These are phyloP conservation scores for Torulaspora indica DNA, from an alignment of 805 yeast species.

Conservation along the genomic window DNA sequence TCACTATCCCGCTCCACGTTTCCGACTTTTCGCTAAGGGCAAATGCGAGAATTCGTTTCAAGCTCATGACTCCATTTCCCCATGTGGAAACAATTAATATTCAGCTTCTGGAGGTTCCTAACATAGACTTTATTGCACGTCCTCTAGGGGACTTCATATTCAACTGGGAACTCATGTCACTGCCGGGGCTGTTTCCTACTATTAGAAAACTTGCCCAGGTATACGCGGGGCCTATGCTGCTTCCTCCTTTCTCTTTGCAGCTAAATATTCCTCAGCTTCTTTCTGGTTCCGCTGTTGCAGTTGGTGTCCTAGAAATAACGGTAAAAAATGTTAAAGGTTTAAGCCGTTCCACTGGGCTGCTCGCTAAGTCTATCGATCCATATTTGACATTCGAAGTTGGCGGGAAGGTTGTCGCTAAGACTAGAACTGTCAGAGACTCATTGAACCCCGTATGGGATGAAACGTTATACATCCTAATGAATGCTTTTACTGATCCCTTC, in stretches of 20 bases:
- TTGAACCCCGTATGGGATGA: conserved; percentile 80
- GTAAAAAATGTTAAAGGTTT: conserved; percentile 64
- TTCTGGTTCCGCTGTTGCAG: conserved; percentile 80
- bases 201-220: conserved; percentile 81
- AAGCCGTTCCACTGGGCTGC: conserved; percentile 57
- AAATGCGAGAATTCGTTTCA: conserved; percentile 70
- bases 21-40: conserved; percentile 76
- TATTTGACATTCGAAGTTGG: conserved; percentile 69
- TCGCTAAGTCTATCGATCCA: conserved; percentile 85
- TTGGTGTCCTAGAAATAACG: conserved; percentile 76
- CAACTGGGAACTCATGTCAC: conserved; percentile 78
- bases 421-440: conserved; percentile 65
- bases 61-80: conserved; percentile 88
- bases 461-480: conserved; percentile 62
- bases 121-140: conserved; percentile 76
- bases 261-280: conserved; percentile 85
- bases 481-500: conserved; percentile 78
- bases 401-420: conserved; percentile 56
- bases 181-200: conserved; percentile 83
- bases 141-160: conserved; percentile 72
- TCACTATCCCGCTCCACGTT: conserved; percentile 73
- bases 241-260: conserved; percentile 89
- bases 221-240: conserved; percentile 82
- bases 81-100: conserved; percentile 89
- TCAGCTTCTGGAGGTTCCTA: conserved; percentile 79